Evolutionary conservation across 306 rosid species (phyloP).

Genomic region (Echinosophora koreensis): DNA sequence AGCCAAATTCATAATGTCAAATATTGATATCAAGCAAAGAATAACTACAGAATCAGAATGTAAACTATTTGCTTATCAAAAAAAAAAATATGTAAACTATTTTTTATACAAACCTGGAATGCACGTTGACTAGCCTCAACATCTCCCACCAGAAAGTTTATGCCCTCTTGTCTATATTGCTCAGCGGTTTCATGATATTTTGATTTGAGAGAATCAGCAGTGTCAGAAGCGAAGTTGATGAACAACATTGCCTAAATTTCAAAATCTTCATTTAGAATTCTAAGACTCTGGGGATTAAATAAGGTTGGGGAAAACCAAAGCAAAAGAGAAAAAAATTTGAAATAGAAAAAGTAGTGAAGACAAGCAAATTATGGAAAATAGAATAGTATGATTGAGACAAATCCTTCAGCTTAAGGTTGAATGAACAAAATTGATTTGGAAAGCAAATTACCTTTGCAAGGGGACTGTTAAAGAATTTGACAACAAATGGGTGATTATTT

Average conservation of each 20-base stretch:
- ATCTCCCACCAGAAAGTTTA: constrained; percentile 80
- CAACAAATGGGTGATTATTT: constrained; percentile 65
- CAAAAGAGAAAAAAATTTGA: neutral
- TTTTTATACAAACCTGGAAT: constrained; percentile 67
- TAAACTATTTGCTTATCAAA: neutral
- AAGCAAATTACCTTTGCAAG: constrained; percentile 64
- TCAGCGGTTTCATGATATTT: constrained; percentile 78
- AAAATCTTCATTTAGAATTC: constrained; percentile 35
- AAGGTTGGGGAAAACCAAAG: neutral
- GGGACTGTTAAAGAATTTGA: constrained; percentile 64
- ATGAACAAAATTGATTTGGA: neutral
- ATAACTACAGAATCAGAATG: constrained; percentile 1
- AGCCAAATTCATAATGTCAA: constrained; percentile 39
- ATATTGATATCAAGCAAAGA: constrained; percentile 1
- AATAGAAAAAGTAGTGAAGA: neutral
- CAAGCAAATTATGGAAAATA: neutral
- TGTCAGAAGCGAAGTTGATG: constrained; percentile 65
- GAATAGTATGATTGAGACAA: neutral
- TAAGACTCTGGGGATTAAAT: neutral
- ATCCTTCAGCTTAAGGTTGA: constrained; percentile 6
- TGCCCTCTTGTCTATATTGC: constrained; percentile 63
- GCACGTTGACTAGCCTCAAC: constrained; percentile 71
- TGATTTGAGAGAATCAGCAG: constrained; percentile 63
- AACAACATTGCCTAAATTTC: constrained; percentile 77
- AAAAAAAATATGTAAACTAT: too few relatives aligned